Base-by-base conservation (phyloP, 2,329 filamentous ascomycete species). In the Pleurostoma richardsiae region DNA sequence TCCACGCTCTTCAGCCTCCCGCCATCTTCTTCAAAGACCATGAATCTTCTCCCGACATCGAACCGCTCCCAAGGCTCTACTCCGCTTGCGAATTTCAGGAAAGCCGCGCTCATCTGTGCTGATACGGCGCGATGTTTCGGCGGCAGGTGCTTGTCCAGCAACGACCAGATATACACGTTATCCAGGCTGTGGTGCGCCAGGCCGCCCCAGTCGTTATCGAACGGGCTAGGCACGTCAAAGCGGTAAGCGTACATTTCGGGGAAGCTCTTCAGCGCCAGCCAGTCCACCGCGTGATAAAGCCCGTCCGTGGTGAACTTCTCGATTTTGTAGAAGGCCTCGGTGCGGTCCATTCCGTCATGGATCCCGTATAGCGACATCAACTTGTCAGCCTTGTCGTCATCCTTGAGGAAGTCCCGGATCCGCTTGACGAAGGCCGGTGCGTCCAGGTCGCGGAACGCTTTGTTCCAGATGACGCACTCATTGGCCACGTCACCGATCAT, bases 381-480 rank as follows among this genome's bases (percentile, higher is more conserved):
- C 4, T 30, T 28, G 8, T 39, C 39, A 10, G 45, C 45, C 33
- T 47, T 49, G 8, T 30, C 38, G 3, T 30, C 33, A 4, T 30
- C 33, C 4, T 47, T 45, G 2, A 51, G 7, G 29, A 47, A 39
- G 30, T 29, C 10, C 11, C 29, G 30, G 38, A 54, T 47, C 38
- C 42, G 46, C 11, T n/a, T 29, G 4, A 55, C 10, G 1, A 46
- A 42, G 3, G 8, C 19, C 8, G 47, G 38, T 10, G 53, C 40
- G n/a, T 40, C 30, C 3, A 51, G 48, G 19, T 41, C 8, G 19
- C 30, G 28, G 10, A 49, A 51, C 26, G 30, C 30, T 31, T 56
- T 58, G 43, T 58, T 58, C 54, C 55, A 58, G 31, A 57, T 56
- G 33, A 56, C 50, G 43, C 50, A 47, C 44, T 56, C 53, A 30